phyloP scores from a whole-genome alignment of 2,329 filamentous ascomycete genomes.

The Chaetomium globosum region DNA sequence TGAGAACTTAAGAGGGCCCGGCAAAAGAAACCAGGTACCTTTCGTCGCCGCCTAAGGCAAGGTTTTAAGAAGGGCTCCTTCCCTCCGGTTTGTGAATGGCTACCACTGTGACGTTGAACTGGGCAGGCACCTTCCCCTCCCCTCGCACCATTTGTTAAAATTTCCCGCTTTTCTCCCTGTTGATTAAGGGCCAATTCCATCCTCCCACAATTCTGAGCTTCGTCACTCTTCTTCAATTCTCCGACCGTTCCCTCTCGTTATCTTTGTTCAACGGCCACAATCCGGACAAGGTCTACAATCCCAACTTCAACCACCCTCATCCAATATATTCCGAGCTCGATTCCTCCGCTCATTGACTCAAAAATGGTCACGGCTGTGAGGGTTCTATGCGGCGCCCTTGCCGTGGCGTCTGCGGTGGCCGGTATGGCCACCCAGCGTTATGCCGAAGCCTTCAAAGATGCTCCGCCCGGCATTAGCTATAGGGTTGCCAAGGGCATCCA shows the following conservation, averaged over 20 bases:
- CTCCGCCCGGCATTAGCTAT: conserved; percentile 34
- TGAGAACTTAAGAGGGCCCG: neutral
- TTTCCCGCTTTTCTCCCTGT: neutral
- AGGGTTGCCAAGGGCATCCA: conserved; percentile 28
- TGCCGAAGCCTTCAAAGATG: conserved; percentile 23
- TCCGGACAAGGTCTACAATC: neutral
- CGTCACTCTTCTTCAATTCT: neutral
- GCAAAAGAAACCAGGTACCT: neutral
- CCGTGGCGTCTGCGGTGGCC: conserved; percentile 22
- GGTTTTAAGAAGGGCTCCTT: conserved; percentile 12
- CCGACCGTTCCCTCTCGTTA: neutral
- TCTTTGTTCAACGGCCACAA: neutral
- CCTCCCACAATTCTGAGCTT: neutral
- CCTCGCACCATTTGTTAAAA: neutral
- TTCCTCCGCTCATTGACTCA: neutral
- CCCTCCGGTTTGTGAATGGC: neutral
- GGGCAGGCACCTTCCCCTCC: neutral
- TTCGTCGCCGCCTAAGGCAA: neutral
- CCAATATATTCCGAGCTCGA: neutral
- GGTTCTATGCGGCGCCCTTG: conserved; percentile 13
- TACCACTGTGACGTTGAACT: neutral
- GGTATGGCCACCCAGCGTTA: conserved; percentile 17
- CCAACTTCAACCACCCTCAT: neutral
- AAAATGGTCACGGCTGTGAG: conserved; percentile 11
- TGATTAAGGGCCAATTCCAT: neutral